A percentile compares a stretch with the other conserved stretches of the same genome.
Evolutionary conservation across 345 rosid species (phyloP).

Genomic region (Ailanthus altissimus): DNA sequence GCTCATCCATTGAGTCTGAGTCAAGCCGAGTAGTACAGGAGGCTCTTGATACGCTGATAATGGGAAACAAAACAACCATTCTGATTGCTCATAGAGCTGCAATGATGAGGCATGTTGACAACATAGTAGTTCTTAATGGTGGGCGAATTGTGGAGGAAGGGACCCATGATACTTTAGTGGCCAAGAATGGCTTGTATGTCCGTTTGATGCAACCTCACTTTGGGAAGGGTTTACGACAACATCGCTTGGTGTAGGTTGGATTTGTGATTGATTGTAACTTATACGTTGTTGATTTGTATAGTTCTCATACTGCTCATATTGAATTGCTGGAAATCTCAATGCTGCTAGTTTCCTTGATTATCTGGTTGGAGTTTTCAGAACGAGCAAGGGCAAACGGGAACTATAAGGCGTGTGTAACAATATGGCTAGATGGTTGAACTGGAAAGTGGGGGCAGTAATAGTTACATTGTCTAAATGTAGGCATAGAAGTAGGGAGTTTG

Average conservation of each 20-base stretch:
- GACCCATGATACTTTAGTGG: constrained; percentile 74
- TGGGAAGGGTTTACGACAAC: constrained; percentile 92
- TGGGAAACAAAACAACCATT: constrained; percentile 97
- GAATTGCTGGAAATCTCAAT: constrained; percentile 24
- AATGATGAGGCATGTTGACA: constrained; percentile 98
- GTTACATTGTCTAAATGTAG: constrained; percentile 33
- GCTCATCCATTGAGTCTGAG: constrained; percentile 95
- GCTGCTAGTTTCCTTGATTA: background rate
- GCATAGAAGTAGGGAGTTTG: constrained; percentile 37
- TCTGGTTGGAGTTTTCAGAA: constrained; percentile 20
- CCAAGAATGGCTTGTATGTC: constrained; percentile 89
- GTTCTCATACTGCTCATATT: constrained; percentile 24
- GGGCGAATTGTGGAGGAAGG: constrained; percentile 98
- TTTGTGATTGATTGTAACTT: constrained; percentile 25
- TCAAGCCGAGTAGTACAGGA: constrained; percentile 97
- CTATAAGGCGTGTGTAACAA: constrained; percentile 29
- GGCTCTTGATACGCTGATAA: constrained; percentile 87
- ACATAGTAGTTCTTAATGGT: constrained; percentile 96
- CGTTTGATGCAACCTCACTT: constrained; percentile 98
- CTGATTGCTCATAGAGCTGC: constrained; percentile 94
- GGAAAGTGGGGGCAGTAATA: constrained; percentile 13
- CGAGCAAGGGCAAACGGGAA: constrained; percentile 16
- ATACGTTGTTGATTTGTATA: constrained; percentile 29
- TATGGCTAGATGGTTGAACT: constrained; percentile 10
- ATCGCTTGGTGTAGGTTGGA: constrained; percentile 61